Evolutionary conservation across 1,139 yeast species (phyloP).

Genomic region (Yamadazyma diddensiae): DNA sequence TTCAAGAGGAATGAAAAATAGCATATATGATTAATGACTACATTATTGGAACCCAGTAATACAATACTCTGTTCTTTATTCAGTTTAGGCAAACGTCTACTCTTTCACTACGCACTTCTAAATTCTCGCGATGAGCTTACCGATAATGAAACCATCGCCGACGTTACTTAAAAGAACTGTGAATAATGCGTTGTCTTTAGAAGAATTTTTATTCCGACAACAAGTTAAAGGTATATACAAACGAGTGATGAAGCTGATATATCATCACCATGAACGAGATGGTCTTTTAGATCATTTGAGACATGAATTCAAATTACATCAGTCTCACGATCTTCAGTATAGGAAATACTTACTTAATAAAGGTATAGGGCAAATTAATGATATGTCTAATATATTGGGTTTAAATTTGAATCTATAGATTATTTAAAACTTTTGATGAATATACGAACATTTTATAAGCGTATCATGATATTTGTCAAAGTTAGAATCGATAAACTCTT

Average conservation of each 20-base stretch:
- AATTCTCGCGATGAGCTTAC: slow-evolving; percentile 1
- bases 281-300: slow-evolving; percentile 34
- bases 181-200: slow-evolving; percentile 35
- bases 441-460: slow-evolving; percentile 15
- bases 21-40: too few species aligned
- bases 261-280: slow-evolving; percentile 35
- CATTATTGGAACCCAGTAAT: too few species aligned
- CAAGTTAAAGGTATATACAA: slow-evolving; percentile 33
- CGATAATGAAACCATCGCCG: neutral
- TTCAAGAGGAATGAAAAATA: slow-evolving; percentile 7
- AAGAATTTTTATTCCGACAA: slow-evolving; percentile 41
- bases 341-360: slow-evolving; percentile 37
- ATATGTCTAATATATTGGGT: slow-evolving; percentile 27
- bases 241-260: slow-evolving; percentile 30
- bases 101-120: too few species aligned
- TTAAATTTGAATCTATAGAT: slow-evolving; percentile 10
- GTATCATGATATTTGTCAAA: slow-evolving; percentile 18
- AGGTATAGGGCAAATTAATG: slow-evolving; percentile 30
- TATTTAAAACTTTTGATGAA: slow-evolving; percentile 9
- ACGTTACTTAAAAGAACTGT: slow-evolving; percentile 4
- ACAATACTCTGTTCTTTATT: too few species aligned
- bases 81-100: too few species aligned
- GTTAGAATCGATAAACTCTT: slow-evolving; percentile 8
- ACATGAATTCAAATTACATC: slow-evolving; percentile 32
- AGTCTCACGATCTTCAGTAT: slow-evolving; percentile 30